phyloP scores from a whole-genome alignment of 306 rosid genomes.

The Cajanus cajan region DNA sequence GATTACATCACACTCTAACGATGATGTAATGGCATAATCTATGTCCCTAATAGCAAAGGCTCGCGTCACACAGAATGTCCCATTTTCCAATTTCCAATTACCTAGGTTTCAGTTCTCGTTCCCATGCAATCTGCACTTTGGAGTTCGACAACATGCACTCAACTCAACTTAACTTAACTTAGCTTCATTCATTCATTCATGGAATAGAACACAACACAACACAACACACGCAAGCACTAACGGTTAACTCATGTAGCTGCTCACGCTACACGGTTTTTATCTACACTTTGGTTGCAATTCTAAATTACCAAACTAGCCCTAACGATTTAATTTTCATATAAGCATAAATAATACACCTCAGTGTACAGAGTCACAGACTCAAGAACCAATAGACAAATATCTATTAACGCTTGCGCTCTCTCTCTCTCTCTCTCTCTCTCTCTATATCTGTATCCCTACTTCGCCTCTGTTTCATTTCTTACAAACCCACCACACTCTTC shows the following conservation, averaged over 20 bases:
- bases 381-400: constrained; percentile 67
- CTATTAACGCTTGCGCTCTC: constrained; percentile 36
- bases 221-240: neutral
- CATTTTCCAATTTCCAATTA: neutral
- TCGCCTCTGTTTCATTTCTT: constrained; percentile 43
- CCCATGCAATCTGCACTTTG: neutral
- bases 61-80: constrained; percentile 4
- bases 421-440: constrained; percentile 18
- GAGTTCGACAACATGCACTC: neutral
- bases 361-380: constrained; percentile 41
- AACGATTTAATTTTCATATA: neutral
- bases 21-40: neutral
- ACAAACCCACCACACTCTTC: constrained; percentile 24
- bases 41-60: neutral
- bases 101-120: constrained; percentile 7
- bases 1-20: neutral
- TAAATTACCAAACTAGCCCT: neutral
- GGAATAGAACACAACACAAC: neutral
- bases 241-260: neutral
- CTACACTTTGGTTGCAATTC: neutral
- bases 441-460: constrained; percentile 23
- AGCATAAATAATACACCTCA: neutral
- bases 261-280: neutral
- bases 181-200: too few species aligned
- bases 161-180: too few species aligned